Conservation (phyloP, 805 yeast genomes). For the Candida parachauliodes region DNA sequence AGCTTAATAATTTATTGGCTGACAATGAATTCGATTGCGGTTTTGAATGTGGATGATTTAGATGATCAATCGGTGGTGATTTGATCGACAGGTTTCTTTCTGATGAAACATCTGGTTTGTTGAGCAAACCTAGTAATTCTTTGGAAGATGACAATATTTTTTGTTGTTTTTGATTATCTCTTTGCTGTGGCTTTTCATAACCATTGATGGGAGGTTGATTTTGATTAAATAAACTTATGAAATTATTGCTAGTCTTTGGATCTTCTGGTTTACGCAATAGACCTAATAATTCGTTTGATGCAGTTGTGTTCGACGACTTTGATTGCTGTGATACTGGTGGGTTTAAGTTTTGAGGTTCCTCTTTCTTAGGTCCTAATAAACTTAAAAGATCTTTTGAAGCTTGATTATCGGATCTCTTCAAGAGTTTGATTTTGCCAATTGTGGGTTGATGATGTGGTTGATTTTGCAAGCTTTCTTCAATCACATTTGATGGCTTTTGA, state of each 20-base stretch:
- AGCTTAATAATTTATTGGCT: slow-evolving; percentile 8
- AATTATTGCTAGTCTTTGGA: neutral
- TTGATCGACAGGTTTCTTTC: neutral
- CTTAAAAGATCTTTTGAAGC: slow-evolving; percentile 12
- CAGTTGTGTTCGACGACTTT: neutral
- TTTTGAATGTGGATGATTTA: slow-evolving; percentile 7
- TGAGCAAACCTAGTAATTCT: slow-evolving; percentile 16
- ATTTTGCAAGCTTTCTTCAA: slow-evolving; percentile 16
- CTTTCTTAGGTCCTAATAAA: slow-evolving; percentile 10
- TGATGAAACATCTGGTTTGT: slow-evolving; percentile 3
- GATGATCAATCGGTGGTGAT: slow-evolving; percentile 1
- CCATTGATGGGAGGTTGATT: too few relatives aligned
- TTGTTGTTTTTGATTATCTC: neutral
- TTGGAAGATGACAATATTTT: slow-evolving; percentile 11
- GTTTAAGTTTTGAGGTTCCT: too few relatives aligned
- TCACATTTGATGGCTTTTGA: slow-evolving; percentile 20
- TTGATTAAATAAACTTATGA: neutral
- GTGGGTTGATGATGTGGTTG: slow-evolving; percentile 4
- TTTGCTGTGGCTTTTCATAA: neutral
- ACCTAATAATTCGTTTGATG: slow-evolving; percentile 2
- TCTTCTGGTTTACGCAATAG: slow-evolving; percentile 1
- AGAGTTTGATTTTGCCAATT: slow-evolving; percentile 22
- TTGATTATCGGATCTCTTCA: slow-evolving; percentile 20
- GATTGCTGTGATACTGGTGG: neutral
- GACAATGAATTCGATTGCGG: slow-evolving; percentile 2